Conservation (phyloP, 768 basidiomycete genomes). For the Tubosaeta sp. region DNA sequence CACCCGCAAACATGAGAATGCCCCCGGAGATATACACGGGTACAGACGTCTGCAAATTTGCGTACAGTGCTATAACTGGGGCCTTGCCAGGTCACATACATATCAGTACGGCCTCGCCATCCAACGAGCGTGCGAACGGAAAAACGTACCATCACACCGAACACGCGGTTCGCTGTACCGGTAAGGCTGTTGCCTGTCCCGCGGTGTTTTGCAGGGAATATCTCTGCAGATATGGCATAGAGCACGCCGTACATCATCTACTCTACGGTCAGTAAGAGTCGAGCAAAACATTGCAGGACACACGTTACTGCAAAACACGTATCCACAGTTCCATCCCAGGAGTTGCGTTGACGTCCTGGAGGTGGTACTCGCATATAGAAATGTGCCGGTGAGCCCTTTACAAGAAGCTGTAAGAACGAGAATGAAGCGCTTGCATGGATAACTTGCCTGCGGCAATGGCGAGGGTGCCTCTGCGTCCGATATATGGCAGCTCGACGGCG, state of each 20-base stretch:
- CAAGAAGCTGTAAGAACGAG: conserved; percentile 40
- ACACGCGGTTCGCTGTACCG: conserved; percentile 56
- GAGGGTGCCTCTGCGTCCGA: conserved; percentile 67
- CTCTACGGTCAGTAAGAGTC: neutral
- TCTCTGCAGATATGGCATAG: conserved; percentile 65
- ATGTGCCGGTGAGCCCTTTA: conserved; percentile 66
- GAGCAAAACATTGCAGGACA: conserved; percentile 10
- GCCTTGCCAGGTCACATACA: conserved; percentile 37
- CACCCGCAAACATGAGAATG: conserved; percentile 56
- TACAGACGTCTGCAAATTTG: conserved; percentile 56
- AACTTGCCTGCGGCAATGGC: conserved; percentile 58
- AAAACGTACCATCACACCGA: conserved; percentile 60
- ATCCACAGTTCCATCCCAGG: conserved; percentile 79
- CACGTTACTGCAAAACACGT: conserved; percentile 60
- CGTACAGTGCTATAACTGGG: conserved; percentile 67
- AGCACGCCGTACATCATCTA: conserved; percentile 75
- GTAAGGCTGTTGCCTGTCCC: conserved; percentile 70
- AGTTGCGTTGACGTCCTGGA: conserved; percentile 55
- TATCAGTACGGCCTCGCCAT: neutral
- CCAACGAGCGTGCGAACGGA: neutral
- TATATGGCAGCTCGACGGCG: conserved; percentile 57
- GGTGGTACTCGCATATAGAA: conserved; percentile 68
- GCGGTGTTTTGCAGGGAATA: conserved; percentile 68
- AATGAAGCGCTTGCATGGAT: conserved; percentile 8
- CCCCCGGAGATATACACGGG: conserved; percentile 72